Conservation (phyloP, 2,329 filamentous ascomycete species). For the Sclerotinia trifoliorum region DNA sequence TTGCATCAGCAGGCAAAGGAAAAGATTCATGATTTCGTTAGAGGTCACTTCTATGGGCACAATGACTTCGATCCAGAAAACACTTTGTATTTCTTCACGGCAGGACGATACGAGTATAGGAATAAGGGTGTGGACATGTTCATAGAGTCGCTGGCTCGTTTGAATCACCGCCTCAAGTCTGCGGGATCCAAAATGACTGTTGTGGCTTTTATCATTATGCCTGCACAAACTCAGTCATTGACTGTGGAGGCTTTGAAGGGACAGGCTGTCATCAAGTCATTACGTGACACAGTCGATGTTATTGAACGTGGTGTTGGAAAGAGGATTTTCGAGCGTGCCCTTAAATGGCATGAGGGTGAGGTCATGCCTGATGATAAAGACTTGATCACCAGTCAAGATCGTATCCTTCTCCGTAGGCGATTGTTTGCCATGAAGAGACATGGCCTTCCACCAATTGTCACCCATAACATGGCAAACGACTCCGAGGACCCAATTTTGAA, state of each 20-base stretch:
- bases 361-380: constrained; percentile 96
- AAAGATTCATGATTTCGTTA: constrained; percentile 97
- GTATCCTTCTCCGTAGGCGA: constrained; percentile 84
- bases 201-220: constrained; percentile 98
- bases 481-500: constrained; percentile 90
- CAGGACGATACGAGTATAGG: constrained; percentile 93
- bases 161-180: constrained; percentile 89
- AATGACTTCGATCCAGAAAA: constrained; percentile 97
- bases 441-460: constrained; percentile 89
- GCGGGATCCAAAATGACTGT: constrained; percentile 87
- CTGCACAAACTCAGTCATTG: constrained; percentile 89
- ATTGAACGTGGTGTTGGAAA: constrained; percentile 92
- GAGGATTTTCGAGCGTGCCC: constrained; percentile 88
- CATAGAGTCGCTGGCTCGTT: constrained; percentile 88
- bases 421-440: constrained; percentile 96
- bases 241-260: constrained; percentile 95
- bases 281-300: constrained; percentile 87
- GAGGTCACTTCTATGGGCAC: constrained; percentile 97
- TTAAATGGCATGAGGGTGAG: constrained; percentile 94
- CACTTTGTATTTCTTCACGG: constrained; percentile 96
- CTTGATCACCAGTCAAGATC: constrained; percentile 85
- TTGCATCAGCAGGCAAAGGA: constrained; percentile 94
- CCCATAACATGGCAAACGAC: constrained; percentile 98
- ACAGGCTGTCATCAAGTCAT: constrained; percentile 94
- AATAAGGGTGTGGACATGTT: constrained; percentile 99